Base-by-base conservation (phyloP, 495 filamentous ascomycete genomes). In the Penicillium cataractarum region DNA sequence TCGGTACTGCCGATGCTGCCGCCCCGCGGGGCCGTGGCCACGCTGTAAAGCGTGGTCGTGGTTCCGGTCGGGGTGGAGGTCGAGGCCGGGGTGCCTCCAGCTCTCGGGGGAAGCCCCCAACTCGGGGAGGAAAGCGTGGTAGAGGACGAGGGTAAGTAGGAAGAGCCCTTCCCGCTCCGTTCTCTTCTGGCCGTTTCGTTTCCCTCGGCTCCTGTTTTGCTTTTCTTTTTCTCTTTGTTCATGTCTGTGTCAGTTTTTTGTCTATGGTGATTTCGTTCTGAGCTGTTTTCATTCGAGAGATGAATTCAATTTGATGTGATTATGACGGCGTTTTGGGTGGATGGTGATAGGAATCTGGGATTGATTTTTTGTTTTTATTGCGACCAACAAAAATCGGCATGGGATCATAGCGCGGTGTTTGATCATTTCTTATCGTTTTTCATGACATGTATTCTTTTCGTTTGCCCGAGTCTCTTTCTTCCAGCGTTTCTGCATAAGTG, bases 321-420 rank as follows among this genome's bases (percentile, higher is more conserved):
- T 6, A 50, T 29, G 24, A 50, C 15, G 24, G 46, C 46, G 24
- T 50, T 50, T 9, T 29, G 24, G 46, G 26, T 27, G 24, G 26
- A 6, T 50, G 24, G 24, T 17, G n/a, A 54, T 29, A 15, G n/a
- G 29, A 19, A n/a, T 19, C 10, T 52, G 49, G n/a, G 4, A 52
- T 17, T 33, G 27, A 3, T 32, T 22, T 54, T 37, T 29, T 50
- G 10, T 50, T 50, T 50, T 50, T 15, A 7, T 29, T 50, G 24
- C 46, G 8, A 5, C 46, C 24, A 50, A 50, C 3, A 17, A 3
- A 29, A 46, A 46, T 46, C 8, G 15, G 24, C 4, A 50, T 26
- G 21, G 21, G 42, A 24, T 3, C 57, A 58, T 58, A 53, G 50
- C 58, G 24, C 12, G 58, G 58, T 32, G 22, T 53, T 42, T 17